These are phyloP conservation scores for Castanopsis chinensis DNA, from an alignment of 306 rosid species.

Conservation along the genomic window DNA sequence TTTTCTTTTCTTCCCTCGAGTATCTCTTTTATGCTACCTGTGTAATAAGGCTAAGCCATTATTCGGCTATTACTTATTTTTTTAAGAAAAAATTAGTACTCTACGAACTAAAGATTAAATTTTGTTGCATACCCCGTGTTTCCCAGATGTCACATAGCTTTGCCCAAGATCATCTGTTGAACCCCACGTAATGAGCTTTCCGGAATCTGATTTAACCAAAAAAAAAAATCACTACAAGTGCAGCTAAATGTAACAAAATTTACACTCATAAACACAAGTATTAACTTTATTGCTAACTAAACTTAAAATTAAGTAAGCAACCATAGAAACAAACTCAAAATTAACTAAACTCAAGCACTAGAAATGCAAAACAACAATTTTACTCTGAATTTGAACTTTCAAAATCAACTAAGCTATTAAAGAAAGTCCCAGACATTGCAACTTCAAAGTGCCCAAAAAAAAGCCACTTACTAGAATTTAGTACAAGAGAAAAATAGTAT, in stretches of 20 bases:
- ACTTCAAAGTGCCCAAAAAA: background rate
- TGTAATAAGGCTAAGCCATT: no score
- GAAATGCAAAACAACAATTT: background rate
- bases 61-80: no score
- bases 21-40: no score
- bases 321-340: background rate
- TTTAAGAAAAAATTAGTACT: background rate
- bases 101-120: background rate
- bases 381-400: no score
- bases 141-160: constrained; percentile 94
- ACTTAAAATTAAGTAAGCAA: background rate
- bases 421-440: background rate
- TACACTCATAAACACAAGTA: background rate
- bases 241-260: constrained; percentile 1
- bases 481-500: background rate
- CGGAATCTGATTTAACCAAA: constrained; percentile 48
- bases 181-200: constrained; percentile 97
- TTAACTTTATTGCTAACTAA: background rate
- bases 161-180: constrained; percentile 96
- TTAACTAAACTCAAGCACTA: background rate
- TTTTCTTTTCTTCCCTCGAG: no score
- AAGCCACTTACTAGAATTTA: background rate
- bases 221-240: background rate
- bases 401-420: background rate
- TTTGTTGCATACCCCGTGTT: constrained; percentile 73